Conservation (phyloP, 371 early-diverging fungal genomes). For the Choanephora cucurbitarum region DNA sequence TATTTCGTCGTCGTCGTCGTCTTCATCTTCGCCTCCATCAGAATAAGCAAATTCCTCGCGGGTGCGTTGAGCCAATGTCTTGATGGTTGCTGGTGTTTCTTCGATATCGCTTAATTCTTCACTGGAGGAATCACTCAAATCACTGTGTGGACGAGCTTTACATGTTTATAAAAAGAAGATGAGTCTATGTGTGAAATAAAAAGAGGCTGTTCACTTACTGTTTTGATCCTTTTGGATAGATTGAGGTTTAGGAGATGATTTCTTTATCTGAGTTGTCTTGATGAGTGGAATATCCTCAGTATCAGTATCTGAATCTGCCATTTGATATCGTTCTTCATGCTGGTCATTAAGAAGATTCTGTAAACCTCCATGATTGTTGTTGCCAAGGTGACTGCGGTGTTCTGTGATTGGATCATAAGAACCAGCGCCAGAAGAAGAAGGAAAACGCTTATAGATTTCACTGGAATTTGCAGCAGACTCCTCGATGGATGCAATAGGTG, state of each 20-base stretch:
- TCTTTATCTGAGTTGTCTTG: conserved; percentile 8
- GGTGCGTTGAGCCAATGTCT: conserved; percentile 22
- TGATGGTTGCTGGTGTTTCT: background rate
- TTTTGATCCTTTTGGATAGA: background rate
- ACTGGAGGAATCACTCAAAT: conserved; percentile 18
- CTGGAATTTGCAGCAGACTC: too few relatives aligned
- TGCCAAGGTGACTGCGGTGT: conserved; percentile 9
- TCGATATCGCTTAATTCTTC: conserved; percentile 33
- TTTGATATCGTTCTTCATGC: conserved; percentile 29
- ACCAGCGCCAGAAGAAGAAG: too few relatives aligned
- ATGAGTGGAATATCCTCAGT: conserved; percentile 37
- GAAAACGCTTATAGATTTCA: too few relatives aligned
- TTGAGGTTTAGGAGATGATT: too few relatives aligned
- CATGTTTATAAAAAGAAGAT: background rate
- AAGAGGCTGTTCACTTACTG: too few relatives aligned
- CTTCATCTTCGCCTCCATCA: conserved; percentile 34
- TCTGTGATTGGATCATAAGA: conserved; percentile 15
- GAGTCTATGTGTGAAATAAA: too few relatives aligned
- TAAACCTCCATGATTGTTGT: conserved; percentile 29
- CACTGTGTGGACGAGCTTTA: conserved; percentile 2
- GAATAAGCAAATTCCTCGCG: conserved; percentile 28
- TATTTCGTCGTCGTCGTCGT: conserved; percentile 44
- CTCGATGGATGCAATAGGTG: conserved; percentile 2
- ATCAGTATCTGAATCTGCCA: conserved; percentile 46
- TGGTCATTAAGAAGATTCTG: conserved; percentile 37